These are phyloP conservation scores for Parascedosporium putredinis DNA, from an alignment of 2,329 filamentous ascomycete species.

Conservation along the genomic window DNA sequence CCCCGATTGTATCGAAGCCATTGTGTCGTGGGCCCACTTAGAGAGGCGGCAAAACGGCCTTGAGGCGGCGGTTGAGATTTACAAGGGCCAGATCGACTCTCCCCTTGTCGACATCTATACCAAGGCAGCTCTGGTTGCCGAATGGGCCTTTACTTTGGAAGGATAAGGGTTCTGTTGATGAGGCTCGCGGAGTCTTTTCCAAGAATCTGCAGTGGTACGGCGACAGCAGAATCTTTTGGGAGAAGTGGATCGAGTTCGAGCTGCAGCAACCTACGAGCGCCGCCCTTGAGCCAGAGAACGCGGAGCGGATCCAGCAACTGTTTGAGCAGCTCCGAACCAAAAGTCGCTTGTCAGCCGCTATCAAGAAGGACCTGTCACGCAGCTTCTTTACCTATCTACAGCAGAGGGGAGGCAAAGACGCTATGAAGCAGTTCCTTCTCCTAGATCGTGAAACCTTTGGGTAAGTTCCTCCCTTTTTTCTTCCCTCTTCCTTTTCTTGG, in stretches of 20 bases:
- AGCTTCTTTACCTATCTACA: conserved; percentile 77
- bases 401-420: conserved; percentile 68
- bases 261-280: conserved; percentile 65
- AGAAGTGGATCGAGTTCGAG: conserved; percentile 81
- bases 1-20: conserved; percentile 76
- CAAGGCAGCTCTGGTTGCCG: conserved; percentile 77
- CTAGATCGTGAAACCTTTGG: conserved; percentile 85
- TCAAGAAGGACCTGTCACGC: conserved; percentile 66
- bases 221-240: conserved; percentile 83
- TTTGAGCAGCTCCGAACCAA: conserved; percentile 64
- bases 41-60: conserved; percentile 74
- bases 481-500: background rate
- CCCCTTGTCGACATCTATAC: conserved; percentile 63
- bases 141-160: conserved; percentile 91
- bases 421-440: conserved; percentile 75
- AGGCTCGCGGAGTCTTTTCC: conserved; percentile 73
- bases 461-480: conserved; percentile 31
- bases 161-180: conserved; percentile 67
- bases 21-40: conserved; percentile 78
- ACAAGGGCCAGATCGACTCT: conserved; percentile 70
- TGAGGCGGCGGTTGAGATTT: conserved; percentile 73
- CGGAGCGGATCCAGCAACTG: conserved; percentile 68
- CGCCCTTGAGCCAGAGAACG: conserved; percentile 53
- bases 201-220: conserved; percentile 76
- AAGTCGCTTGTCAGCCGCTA: conserved; percentile 55